phyloP scores from a whole-genome alignment of 352 stramenopile species.

The Globisporangium alternatum region DNA sequence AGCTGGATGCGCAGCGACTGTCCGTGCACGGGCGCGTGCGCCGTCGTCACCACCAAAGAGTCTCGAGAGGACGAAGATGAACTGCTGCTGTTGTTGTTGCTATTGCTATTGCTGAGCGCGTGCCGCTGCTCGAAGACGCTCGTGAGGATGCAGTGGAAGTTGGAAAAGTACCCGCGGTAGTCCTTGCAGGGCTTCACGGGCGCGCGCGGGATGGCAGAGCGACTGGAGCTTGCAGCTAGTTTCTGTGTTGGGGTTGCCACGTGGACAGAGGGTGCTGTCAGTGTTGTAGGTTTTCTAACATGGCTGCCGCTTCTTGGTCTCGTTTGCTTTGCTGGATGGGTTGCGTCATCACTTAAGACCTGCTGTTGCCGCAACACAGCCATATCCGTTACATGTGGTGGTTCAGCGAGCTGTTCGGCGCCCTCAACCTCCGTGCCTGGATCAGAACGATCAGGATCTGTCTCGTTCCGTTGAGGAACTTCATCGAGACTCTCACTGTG shows the following conservation, averaged over 20 bases:
- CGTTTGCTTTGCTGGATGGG: not conserved
- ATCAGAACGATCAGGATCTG: not conserved
- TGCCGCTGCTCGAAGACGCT: conserved; percentile 59
- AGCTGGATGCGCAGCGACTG: conserved; percentile 62
- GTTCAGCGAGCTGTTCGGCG: not conserved
- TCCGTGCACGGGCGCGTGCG: conserved; percentile 24
- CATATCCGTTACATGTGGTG: no score
- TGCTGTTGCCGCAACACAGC: not conserved
- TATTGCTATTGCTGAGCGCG: conserved; percentile 9
- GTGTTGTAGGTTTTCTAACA: not conserved
- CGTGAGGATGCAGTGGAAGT: conserved; percentile 77
- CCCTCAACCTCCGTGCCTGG: not conserved
- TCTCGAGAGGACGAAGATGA: conserved; percentile 8
- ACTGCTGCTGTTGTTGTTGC: not conserved
- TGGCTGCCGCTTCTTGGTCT: not conserved
- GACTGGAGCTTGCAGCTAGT: not conserved
- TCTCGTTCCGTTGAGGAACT: not conserved
- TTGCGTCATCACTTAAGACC: not conserved
- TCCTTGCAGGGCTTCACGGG: conserved; percentile 33
- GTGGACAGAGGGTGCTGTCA: not conserved
- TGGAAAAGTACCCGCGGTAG: conserved; percentile 61
- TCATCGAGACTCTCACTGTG: not conserved
- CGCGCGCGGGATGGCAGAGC: conserved; percentile 8
- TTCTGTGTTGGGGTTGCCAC: not conserved
- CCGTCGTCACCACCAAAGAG: conserved; percentile 11